Evolutionary conservation across 768 basidiomycete species (phyloP).

Genomic region (Lactarius hengduanensis): DNA sequence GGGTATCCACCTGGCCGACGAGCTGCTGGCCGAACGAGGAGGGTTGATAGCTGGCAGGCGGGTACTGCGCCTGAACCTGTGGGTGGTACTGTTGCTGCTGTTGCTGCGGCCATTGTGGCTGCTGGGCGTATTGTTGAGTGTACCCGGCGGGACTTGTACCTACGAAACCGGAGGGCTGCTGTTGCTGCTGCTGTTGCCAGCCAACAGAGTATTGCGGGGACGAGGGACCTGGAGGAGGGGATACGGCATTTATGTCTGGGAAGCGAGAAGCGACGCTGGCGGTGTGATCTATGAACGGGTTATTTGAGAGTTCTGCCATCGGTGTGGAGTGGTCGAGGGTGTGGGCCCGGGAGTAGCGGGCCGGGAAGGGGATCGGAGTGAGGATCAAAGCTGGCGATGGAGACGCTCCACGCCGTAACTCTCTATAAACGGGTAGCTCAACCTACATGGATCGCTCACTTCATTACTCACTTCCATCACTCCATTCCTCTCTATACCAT

Average conservation of each 20-base stretch:
- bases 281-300: conserved; percentile 64
- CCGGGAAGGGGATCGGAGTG: not conserved
- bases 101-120: conserved; percentile 19
- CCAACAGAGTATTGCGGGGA: conserved; percentile 36
- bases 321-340: not conserved
- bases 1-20: conserved; percentile 27
- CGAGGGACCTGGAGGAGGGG: conserved; percentile 23
- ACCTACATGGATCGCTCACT: not conserved
- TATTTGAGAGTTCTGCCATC: conserved; percentile 48
- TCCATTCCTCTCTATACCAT: conserved; percentile 20
- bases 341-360: not conserved
- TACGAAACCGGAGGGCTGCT: conserved; percentile 15
- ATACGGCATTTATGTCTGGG: conserved; percentile 53
- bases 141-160: conserved; percentile 30
- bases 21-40: conserved; percentile 22
- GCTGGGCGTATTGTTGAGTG: conserved; percentile 25
- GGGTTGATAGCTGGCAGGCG: conserved; percentile 21
- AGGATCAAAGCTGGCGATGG: too few relatives aligned
- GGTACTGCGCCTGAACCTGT: conserved; percentile 21
- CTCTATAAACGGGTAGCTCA: conserved; percentile 16
- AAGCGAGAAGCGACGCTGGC: conserved; percentile 46
- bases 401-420: not conserved
- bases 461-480: conserved; percentile 11
- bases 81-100: conserved; percentile 25
- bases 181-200: conserved; percentile 41